A percentile compares a stretch with the other conserved stretches of the same genome.
These are phyloP conservation scores for Terana coerulea DNA, from an alignment of 768 basidiomycete genomes.

Conservation along the genomic window DNA sequence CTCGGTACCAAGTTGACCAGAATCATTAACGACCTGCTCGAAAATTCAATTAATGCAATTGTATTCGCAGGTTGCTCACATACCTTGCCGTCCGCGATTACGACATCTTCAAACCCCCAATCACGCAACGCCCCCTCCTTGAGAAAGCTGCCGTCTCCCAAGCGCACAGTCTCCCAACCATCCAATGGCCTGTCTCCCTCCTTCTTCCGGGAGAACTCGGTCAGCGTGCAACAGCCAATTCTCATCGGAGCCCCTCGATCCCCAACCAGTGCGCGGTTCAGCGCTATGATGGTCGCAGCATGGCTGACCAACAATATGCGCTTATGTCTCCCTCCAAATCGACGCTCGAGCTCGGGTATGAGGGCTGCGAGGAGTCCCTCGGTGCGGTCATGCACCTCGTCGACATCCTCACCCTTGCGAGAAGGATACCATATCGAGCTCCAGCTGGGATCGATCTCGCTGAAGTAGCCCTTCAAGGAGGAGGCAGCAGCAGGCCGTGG, in stretches of 20 bases:
- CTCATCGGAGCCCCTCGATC: constrained; percentile 49
- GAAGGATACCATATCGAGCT: constrained; percentile 63
- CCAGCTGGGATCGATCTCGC: constrained; percentile 63
- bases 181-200: constrained; percentile 31
- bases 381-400: constrained; percentile 57
- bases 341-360: constrained; percentile 44
- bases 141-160: constrained; percentile 59
- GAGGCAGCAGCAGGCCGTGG: constrained; percentile 64
- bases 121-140: constrained; percentile 57
- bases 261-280: constrained; percentile 55
- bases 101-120: constrained; percentile 80
- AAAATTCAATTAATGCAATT: neutral
- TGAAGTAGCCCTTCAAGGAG: constrained; percentile 50
- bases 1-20: constrained; percentile 67
- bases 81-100: constrained; percentile 59
- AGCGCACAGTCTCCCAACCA: constrained; percentile 40
- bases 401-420: constrained; percentile 68
- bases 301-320: constrained; percentile 66
- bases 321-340: constrained; percentile 40
- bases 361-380: constrained; percentile 50
- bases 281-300: constrained; percentile 69
- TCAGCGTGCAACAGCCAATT: constrained; percentile 75
- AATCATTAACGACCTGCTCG: constrained; percentile 63
- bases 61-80: too few relatives aligned
- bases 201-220: constrained; percentile 42